A percentile compares a stretch with the other conserved stretches of the same genome.
phyloP scores from a whole-genome alignment of 768 basidiomycete genomes.

The Trametes cinnabarina region DNA sequence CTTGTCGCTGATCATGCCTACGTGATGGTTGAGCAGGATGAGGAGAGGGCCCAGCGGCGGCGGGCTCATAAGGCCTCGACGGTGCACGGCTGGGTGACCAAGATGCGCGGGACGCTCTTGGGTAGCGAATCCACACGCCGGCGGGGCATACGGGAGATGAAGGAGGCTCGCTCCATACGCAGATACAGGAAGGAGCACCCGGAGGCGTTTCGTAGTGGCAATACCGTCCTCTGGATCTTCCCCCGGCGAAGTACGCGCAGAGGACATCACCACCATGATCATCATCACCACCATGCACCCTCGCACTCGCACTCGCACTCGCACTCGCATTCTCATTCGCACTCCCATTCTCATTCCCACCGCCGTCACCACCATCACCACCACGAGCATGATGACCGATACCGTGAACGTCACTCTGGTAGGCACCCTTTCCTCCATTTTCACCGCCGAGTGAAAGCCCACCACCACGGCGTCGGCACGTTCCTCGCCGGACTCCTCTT shows the following conservation, averaged over 20 bases:
- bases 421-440: constrained; percentile 23
- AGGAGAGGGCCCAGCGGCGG: constrained; percentile 16
- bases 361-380: background rate
- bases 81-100: constrained; percentile 78
- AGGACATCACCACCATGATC: background rate
- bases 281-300: background rate
- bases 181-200: constrained; percentile 30
- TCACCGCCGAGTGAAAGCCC: constrained; percentile 22
- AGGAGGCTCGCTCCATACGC: constrained; percentile 42
- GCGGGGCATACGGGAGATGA: constrained; percentile 72
- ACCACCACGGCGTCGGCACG: constrained; percentile 23
- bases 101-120: constrained; percentile 68
- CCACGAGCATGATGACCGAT: constrained; percentile 9
- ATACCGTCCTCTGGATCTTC: constrained; percentile 32
- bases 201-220: constrained; percentile 19
- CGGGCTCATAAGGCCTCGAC: constrained; percentile 43
- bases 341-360: background rate
- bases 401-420: constrained; percentile 14
- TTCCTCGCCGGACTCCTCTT: constrained; percentile 19
- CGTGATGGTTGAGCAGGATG: constrained; percentile 12
- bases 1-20: background rate
- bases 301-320: constrained; percentile 4
- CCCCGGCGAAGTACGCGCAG: constrained; percentile 2
- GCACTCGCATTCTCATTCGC: background rate
- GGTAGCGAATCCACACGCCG: constrained; percentile 57